Percentiles rank a stretch among this genome's conserved stretches.
phyloP scores from a whole-genome alignment of 2,329 filamentous ascomycete species.

The Fusarium sp. region DNA sequence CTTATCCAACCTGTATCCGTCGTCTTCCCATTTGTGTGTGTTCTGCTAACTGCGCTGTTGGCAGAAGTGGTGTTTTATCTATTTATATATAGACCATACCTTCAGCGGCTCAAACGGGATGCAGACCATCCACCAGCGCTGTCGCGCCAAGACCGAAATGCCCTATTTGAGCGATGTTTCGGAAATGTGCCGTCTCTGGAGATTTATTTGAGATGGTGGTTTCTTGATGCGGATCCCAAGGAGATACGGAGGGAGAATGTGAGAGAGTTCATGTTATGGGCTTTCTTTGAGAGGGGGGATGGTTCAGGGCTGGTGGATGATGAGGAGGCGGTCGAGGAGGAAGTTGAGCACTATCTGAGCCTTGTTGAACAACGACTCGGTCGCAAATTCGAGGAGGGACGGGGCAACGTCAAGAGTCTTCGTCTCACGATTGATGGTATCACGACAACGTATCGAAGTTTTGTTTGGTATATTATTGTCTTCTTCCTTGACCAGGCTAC shows the following conservation, averaged over 20 bases:
- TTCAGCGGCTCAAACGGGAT: conserved; percentile 47
- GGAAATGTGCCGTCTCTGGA: conserved; percentile 62
- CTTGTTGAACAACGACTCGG: conserved; percentile 63
- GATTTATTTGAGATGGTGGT: conserved; percentile 70
- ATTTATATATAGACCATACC: conserved; percentile 54
- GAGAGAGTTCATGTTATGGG: conserved; percentile 73
- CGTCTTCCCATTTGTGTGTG: conserved; percentile 19
- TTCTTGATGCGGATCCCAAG: conserved; percentile 63
- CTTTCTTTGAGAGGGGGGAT: conserved; percentile 63
- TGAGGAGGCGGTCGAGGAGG: conserved; percentile 46
- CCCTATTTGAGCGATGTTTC: conserved; percentile 65
- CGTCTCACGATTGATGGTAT: conserved; percentile 73
- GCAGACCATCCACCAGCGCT: conserved; percentile 54
- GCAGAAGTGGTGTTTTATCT: conserved; percentile 55
- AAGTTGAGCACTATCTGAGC: conserved; percentile 58
- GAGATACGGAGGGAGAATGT: conserved; percentile 74
- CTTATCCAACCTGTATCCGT: conserved; percentile 23
- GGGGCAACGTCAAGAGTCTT: conserved; percentile 63
- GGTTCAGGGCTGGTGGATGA: conserved; percentile 14
- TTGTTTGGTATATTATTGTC: conserved; percentile 70
- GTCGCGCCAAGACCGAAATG: conserved; percentile 56
- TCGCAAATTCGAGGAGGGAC: conserved; percentile 59
- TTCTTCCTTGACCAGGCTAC: conserved; percentile 63
- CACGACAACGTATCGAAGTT: conserved; percentile 65
- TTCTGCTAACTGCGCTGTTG: conserved; percentile 44